Evolutionary conservation across 371 early-diverging fungal genomes (phyloP).

Genomic region (Rhizomucor miehei): DNA sequence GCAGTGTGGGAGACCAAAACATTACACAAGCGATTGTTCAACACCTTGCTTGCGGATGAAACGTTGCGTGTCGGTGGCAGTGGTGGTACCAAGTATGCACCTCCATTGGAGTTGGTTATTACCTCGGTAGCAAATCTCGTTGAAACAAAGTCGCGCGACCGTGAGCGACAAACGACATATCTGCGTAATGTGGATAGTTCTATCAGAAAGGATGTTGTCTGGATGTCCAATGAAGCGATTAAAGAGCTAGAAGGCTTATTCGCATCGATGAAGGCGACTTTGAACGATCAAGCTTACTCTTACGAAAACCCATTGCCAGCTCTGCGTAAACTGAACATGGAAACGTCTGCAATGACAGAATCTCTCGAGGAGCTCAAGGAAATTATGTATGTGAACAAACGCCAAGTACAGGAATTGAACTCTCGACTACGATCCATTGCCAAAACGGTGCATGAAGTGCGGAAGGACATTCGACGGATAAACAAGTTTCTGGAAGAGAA

Average conservation of each 20-base stretch:
- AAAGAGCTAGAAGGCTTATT: conserved; percentile 34
- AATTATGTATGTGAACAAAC: conserved; percentile 51
- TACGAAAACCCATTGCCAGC: conserved; percentile 45
- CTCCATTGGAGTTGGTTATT: conserved; percentile 45
- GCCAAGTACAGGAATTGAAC: conserved; percentile 46
- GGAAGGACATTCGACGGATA: conserved; percentile 49
- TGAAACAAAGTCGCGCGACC: conserved; percentile 41
- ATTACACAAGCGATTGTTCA: conserved; percentile 43
- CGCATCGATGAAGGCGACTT: conserved; percentile 27
- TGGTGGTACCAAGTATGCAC: conserved; percentile 24
- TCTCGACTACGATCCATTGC: conserved; percentile 45
- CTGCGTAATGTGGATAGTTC: conserved; percentile 36
- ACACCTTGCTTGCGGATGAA: conserved; percentile 39
- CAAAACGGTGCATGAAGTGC: conserved; percentile 51
- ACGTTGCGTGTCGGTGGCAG: conserved; percentile 1
- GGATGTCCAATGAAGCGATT: conserved; percentile 37
- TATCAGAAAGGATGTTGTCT: conserved; percentile 34
- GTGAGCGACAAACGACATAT: conserved; percentile 44
- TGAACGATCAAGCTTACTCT: conserved; percentile 34
- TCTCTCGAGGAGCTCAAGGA: conserved; percentile 51
- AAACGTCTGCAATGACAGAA: conserved; percentile 42
- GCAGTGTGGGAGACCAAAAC: conserved; percentile 53
- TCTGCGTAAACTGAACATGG: conserved; percentile 32
- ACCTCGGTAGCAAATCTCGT: conserved; percentile 43
- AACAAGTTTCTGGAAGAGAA: conserved; percentile 48